Evolutionary conservation across 176 grass and related monocot genomes (phyloP).

Genomic region (Alloteropsis semialata): DNA sequence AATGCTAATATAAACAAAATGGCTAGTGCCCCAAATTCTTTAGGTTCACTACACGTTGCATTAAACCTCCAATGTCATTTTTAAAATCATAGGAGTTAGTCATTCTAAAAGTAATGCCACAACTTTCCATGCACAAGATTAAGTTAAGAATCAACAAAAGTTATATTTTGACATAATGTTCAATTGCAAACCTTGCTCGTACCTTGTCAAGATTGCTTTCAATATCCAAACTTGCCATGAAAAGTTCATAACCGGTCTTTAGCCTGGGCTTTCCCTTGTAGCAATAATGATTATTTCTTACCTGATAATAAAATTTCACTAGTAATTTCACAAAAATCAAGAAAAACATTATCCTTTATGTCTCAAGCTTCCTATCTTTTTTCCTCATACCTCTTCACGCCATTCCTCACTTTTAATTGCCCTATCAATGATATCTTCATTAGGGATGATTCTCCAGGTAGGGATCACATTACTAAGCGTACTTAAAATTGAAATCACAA

Average conservation of each 20-base stretch:
- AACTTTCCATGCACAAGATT: background rate
- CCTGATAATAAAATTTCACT: slow-evolving; percentile 24
- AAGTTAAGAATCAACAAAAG: background rate
- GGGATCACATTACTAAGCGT: slow-evolving; percentile 49
- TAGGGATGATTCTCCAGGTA: slow-evolving; percentile 67
- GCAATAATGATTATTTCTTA: slow-evolving; percentile 59
- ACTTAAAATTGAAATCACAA: slow-evolving; percentile 47
- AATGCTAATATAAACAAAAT: background rate
- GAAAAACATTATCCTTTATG: background rate
- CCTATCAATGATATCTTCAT: slow-evolving; percentile 48
- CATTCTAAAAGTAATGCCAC: background rate
- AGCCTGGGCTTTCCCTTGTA: slow-evolving; percentile 71
- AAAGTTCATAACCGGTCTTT: slow-evolving; percentile 55
- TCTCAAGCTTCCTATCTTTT: background rate
- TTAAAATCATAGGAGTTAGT: background rate
- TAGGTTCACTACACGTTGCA: background rate
- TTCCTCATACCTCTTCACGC: slow-evolving; percentile 50
- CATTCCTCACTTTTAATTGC: slow-evolving; percentile 49
- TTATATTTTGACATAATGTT: background rate
- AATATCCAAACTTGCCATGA: slow-evolving; percentile 59
- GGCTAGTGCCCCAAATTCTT: background rate
- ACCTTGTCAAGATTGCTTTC: slow-evolving; percentile 72
- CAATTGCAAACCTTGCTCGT: background rate
- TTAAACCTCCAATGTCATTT: background rate
- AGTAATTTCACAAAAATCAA: background rate